Conservation (phyloP, 75 land plant genomes). For the Picea glauca region DNA sequence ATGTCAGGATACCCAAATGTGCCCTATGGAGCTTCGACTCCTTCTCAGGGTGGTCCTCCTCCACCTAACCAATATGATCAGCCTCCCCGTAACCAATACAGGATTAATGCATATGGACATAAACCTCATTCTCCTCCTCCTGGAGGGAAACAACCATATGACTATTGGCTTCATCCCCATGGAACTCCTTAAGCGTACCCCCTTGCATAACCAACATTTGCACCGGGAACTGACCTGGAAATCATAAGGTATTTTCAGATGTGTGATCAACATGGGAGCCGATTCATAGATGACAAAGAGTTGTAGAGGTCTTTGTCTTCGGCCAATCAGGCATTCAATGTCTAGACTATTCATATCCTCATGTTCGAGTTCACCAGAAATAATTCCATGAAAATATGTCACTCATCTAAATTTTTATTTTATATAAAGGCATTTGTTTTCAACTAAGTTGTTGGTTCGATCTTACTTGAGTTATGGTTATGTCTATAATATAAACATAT, state of each 20-base stretch:
- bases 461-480: background rate
- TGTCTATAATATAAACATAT: background rate
- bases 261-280: conserved; percentile 74
- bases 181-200: conserved; percentile 31
- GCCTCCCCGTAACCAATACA: too few species aligned
- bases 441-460: background rate
- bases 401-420: background rate
- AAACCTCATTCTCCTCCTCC: background rate
- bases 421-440: background rate
- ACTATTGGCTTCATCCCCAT: conserved; percentile 2
- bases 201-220: conserved; percentile 44
- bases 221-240: conserved; percentile 89
- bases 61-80: too few species aligned
- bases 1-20: too few species aligned
- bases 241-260: conserved; percentile 60
- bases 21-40: too few species aligned
- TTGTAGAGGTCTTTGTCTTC: conserved; percentile 62
- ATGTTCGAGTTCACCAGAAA: conserved; percentile 57
- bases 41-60: too few species aligned
- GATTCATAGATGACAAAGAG: conserved; percentile 81
- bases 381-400: conserved; percentile 67
- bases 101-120: too few species aligned
- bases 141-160: background rate
- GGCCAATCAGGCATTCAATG: conserved; percentile 58
- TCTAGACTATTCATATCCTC: conserved; percentile 75